Conservation (phyloP, 2,329 filamentous ascomycete species). For the Cucurbitaria berberidis region DNA sequence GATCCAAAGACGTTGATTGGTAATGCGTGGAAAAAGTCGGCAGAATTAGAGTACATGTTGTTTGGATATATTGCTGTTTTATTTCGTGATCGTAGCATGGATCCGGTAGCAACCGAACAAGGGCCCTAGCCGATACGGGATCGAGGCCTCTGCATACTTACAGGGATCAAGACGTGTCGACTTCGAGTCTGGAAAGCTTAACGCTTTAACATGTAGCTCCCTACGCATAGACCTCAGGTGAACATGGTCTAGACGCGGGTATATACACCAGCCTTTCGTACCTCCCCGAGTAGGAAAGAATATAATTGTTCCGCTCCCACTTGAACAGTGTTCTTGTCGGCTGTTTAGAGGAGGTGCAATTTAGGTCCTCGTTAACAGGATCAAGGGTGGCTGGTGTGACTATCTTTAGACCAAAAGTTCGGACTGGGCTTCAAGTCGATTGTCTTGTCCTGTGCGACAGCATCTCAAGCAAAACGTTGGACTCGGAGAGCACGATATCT, state of each 20-base stretch:
- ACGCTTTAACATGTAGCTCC: slow-evolving; percentile 16
- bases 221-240: slow-evolving; percentile 2
- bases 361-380: not conserved
- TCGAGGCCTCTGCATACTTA: slow-evolving; percentile 27
- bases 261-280: slow-evolving; percentile 9
- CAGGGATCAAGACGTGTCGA: slow-evolving; percentile 20
- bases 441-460: not conserved
- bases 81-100: slow-evolving; percentile 38
- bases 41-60: slow-evolving; percentile 38
- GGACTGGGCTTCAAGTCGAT: not conserved
- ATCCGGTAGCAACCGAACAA: slow-evolving; percentile 35
- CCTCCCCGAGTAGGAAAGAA: slow-evolving; percentile 2
- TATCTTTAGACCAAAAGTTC: slow-evolving; percentile 3
- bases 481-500: not conserved
- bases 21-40: slow-evolving; percentile 20
- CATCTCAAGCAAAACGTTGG: not conserved
- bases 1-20: slow-evolving; percentile 22
- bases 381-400: not conserved
- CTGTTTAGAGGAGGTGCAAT: slow-evolving; percentile 1
- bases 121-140: slow-evolving; percentile 22
- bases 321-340: not conserved
- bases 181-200: slow-evolving; percentile 15
- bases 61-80: slow-evolving; percentile 43
- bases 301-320: not conserved
- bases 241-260: slow-evolving; percentile 26